Evolutionary conservation across 2,329 filamentous ascomycete species (phyloP), one percentile per base, ranked within the genome.

Genomic region (Aspergillus intermedius): DNA sequence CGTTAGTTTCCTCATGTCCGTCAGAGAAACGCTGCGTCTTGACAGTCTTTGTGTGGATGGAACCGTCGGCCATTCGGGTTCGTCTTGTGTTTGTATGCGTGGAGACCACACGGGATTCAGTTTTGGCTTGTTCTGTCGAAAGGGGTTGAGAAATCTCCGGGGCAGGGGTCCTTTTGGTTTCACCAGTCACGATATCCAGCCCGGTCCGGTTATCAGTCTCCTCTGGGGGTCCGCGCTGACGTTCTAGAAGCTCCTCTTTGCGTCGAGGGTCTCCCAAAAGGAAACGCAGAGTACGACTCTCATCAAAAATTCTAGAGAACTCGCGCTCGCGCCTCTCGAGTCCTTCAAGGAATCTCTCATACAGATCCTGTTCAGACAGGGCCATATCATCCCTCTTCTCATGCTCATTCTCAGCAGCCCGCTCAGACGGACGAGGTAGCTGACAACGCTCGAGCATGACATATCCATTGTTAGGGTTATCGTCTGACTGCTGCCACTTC

Each of bases 1-100:
- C 78, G 7, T 77, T 74, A 30, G 66, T 78, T 60, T 83, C 80
- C 58, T 83, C 81, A 3, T 74, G 71, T 0, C 81, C 81, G 65
- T 84, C 80, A 1, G 77, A 69, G 56, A 82, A 84, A 2, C 77
- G 72, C 57, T 77, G 79, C 53, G 79, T 83, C 13, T 80, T 65
- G 8, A 81, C 67, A 1, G 76, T 74, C 55, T 77, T 81, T 0
- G 77, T 83, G 7, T 77, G 76, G 2, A 82, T 66, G 0, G 76
- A 78, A 10, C 81, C 81, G 59, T 84, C 80, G 0, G 78, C 70
- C 2, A 77, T 66, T 2, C 74, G 75, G 3, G 71, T 75, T 3
- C 77, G 77, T 53, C 81, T 74, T 2, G 79, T 83, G 0, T 74
- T 80, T 1, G 77, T 82, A 39, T 80, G 65, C 1, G 78, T 81